Conservation (phyloP, 2,329 filamentous ascomycete genomes). For the Balansia obtecta region DNA sequence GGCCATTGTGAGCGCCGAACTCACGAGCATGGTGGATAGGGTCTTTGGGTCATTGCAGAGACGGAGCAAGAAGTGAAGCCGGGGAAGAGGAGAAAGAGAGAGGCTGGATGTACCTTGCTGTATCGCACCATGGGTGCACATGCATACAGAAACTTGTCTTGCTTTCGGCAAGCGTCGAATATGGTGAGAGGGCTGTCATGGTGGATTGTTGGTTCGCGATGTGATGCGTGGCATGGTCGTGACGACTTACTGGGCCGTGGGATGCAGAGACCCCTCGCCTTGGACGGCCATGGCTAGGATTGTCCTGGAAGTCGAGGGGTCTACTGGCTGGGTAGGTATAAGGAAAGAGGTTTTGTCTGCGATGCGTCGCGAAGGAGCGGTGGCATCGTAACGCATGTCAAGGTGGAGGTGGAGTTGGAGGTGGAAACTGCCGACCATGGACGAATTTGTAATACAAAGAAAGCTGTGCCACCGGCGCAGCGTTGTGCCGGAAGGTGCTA, state of each 20-base stretch:
- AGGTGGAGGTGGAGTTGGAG: too few species aligned
- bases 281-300: conserved; percentile 2
- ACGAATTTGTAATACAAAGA: too few species aligned
- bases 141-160: conserved; percentile 42
- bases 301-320: neutral
- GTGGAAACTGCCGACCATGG: too few species aligned
- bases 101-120: conserved; percentile 35
- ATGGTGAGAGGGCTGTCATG: conserved; percentile 41
- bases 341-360: too few species aligned
- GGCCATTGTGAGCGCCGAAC: conserved; percentile 7
- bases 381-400: too few species aligned
- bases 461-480: too few species aligned
- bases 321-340: too few species aligned
- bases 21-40: neutral
- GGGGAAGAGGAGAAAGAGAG: too few species aligned
- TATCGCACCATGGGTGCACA: conserved; percentile 59
- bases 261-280: neutral
- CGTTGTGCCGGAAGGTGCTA: too few species aligned
- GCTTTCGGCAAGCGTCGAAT: conserved; percentile 40
- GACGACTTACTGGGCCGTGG: conserved; percentile 6
- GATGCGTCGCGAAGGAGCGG: too few species aligned
- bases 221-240: neutral
- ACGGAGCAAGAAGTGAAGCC: neutral
- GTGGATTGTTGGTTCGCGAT: neutral
- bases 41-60: neutral